These are phyloP conservation scores for Hypoxylon rubiginosum DNA, from an alignment of 2,329 filamentous ascomycete species.

Conservation along the genomic window DNA sequence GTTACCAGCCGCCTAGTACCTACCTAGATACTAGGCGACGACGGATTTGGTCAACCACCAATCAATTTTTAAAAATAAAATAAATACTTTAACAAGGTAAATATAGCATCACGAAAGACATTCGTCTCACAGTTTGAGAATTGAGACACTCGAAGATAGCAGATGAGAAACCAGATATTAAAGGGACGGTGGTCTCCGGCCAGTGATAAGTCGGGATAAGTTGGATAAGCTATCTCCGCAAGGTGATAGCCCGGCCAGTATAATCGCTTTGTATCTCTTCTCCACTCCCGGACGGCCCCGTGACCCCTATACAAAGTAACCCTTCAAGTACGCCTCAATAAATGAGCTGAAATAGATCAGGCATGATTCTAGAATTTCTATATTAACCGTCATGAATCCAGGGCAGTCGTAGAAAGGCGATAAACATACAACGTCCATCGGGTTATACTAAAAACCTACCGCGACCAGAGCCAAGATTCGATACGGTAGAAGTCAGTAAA, in stretches of 20 bases:
- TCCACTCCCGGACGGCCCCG: constrained; percentile 38
- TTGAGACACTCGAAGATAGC: not conserved
- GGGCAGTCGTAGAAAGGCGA: not conserved
- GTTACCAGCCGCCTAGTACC: not conserved
- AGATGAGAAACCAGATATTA: not conserved
- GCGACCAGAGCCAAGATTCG: not conserved
- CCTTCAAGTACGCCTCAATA: not conserved
- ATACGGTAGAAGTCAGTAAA: not conserved
- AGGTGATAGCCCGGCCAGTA: constrained; percentile 19
- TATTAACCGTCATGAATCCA: not conserved
- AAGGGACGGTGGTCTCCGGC: constrained; percentile 29
- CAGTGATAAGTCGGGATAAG: constrained; percentile 18
- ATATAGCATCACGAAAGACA: too few relatives aligned
- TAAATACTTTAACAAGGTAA: too few relatives aligned
- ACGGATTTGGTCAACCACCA: not conserved
- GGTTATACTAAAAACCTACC: not conserved
- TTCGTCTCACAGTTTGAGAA: too few relatives aligned
- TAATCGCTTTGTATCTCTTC: constrained; percentile 26
- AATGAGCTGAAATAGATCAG: not conserved
- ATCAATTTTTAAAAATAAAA: not conserved
- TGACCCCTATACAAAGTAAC: constrained; percentile 1
- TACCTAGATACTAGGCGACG: not conserved
- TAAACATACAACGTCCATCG: not conserved
- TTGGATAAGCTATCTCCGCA: constrained; percentile 37
- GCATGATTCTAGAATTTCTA: not conserved